These are phyloP conservation scores for Monosporozyma solicola DNA, from an alignment of 805 yeast genomes.

Conservation along the genomic window DNA sequence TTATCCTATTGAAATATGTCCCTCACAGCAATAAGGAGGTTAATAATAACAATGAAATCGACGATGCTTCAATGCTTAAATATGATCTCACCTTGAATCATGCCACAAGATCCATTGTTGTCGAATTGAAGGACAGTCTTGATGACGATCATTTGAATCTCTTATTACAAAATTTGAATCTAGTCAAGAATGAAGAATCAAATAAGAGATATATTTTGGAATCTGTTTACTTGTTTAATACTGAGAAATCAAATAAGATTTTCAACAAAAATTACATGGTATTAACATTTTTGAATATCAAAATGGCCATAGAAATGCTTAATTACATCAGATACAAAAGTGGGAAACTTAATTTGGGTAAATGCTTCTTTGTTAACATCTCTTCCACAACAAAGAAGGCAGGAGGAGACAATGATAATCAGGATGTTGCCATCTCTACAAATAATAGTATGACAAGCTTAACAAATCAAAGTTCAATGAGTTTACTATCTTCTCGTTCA, in stretches of 20 bases:
- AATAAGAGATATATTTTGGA: conserved; percentile 24
- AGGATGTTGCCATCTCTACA: not conserved
- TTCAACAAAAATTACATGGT: conserved; percentile 18
- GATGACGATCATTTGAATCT: conserved; percentile 8
- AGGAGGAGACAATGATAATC: not conserved
- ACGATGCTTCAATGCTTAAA: conserved; percentile 3
- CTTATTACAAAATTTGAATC: conserved; percentile 11
- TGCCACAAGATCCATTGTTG: conserved; percentile 23
- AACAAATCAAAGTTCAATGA: conserved; percentile 7
- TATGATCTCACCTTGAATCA: conserved; percentile 9
- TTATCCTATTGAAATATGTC: conserved; percentile 25
- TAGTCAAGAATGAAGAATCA: conserved; percentile 3
- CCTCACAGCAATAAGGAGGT: conserved; percentile 21
- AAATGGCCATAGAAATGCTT: conserved; percentile 21
- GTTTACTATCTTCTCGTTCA: conserved; percentile 12
- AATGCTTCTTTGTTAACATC: conserved; percentile 12
- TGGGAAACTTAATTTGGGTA: conserved; percentile 5
- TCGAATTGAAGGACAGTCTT: conserved; percentile 13
- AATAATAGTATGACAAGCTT: not conserved
- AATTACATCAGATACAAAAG: conserved; percentile 12
- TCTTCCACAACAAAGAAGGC: not conserved
- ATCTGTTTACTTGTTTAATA: conserved; percentile 17
- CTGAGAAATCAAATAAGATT: conserved; percentile 7
- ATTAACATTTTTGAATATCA: conserved; percentile 20
- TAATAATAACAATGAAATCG: not conserved